phyloP scores from a whole-genome alignment of 257 asterid species.

The Catharanthus roseus region DNA sequence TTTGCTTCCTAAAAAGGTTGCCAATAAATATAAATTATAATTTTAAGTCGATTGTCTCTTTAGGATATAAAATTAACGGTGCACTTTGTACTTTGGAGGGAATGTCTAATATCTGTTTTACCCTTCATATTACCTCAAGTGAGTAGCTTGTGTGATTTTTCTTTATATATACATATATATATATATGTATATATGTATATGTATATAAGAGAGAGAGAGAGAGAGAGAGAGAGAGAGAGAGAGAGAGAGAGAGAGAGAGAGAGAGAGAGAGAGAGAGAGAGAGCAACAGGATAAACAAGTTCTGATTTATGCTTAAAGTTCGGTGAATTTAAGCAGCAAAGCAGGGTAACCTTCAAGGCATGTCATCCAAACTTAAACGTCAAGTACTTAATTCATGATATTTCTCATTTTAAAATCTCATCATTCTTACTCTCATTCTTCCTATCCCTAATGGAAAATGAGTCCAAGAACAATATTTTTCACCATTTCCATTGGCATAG shows the following conservation, averaged over 20 bases:
- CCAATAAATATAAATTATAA: too few species aligned
- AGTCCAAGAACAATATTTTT: slow-evolving; percentile 30
- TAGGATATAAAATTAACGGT: too few species aligned
- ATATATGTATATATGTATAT: too few species aligned
- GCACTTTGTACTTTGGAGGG: too few species aligned
- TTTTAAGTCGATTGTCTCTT: too few species aligned
- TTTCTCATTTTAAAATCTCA: slow-evolving; percentile 13
- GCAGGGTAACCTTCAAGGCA: slow-evolving; percentile 71
- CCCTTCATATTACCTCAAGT: too few species aligned
- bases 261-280: background rate
- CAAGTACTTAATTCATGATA: slow-evolving; percentile 30
- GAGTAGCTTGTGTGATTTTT: too few species aligned
- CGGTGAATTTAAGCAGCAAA: slow-evolving; percentile 4
- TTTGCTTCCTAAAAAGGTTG: too few species aligned
- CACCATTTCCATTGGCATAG: slow-evolving; percentile 41
- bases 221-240: too few species aligned
- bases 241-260: background rate
- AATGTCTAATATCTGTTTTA: too few species aligned
- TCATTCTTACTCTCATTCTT: background rate
- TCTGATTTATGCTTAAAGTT: background rate
- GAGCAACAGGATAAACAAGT: background rate
- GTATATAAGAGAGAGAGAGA: too few species aligned
- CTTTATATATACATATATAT: too few species aligned
- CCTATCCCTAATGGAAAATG: slow-evolving; percentile 27
- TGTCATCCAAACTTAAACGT: slow-evolving; percentile 44